A percentile compares a stretch with the other conserved stretches of the same genome.
Evolutionary conservation across 306 rosid genomes (phyloP).

Genomic region (Begonia fuchsioides): DNA sequence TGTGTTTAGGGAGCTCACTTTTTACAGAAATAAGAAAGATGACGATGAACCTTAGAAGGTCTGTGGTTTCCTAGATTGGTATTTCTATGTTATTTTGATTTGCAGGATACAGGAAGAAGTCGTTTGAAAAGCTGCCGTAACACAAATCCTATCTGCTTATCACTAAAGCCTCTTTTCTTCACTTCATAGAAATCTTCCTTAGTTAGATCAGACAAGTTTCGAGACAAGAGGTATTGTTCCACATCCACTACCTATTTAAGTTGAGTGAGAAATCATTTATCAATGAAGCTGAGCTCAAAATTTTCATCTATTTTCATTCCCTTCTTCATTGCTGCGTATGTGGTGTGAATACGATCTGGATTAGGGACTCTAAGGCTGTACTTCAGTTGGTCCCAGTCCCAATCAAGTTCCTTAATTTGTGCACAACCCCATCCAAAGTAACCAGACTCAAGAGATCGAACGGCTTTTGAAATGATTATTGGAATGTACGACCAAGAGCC

Average conservation of each 20-base stretch:
- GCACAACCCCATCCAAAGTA: constrained; percentile 86
- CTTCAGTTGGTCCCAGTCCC: constrained; percentile 82
- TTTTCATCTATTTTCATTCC: constrained; percentile 84
- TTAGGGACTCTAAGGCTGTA: constrained; percentile 84
- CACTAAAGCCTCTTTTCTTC: constrained; percentile 91
- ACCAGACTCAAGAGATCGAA: constrained; percentile 80
- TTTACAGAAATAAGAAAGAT: too few species aligned
- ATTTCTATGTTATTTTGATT: too few species aligned
- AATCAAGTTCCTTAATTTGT: constrained; percentile 57
- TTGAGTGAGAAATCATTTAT: constrained; percentile 88
- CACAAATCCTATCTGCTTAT: constrained; percentile 88
- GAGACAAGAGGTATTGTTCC: constrained; percentile 56
- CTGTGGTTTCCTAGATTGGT: too few species aligned
- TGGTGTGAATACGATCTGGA: constrained; percentile 82
- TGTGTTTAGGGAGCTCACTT: too few species aligned
- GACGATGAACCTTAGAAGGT: too few species aligned
- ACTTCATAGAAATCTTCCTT: constrained; percentile 67
- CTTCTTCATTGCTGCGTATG: constrained; percentile 91
- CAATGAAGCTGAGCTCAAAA: constrained; percentile 65
- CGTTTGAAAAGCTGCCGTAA: too few species aligned
- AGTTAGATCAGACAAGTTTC: constrained; percentile 43
- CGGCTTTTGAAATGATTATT: constrained; percentile 92
- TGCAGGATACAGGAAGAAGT: too few species aligned
- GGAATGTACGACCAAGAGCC: constrained; percentile 93
- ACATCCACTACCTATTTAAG: constrained; percentile 75